Base-by-base conservation (phyloP, 2,329 filamentous ascomycete genomes). In the Cytospora mali region DNA sequence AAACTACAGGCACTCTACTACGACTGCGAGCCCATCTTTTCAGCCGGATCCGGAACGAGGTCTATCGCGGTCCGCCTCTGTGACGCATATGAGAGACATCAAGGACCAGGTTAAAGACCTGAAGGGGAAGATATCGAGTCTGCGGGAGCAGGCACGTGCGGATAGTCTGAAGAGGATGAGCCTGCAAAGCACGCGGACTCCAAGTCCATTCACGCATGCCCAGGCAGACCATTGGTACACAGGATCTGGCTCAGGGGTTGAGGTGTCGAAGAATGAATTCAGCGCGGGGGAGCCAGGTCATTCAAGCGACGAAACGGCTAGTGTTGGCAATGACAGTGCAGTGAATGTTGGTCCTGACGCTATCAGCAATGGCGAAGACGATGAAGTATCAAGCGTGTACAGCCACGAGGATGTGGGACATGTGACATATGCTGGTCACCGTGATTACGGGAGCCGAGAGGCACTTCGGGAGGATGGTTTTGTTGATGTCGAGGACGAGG, bases 71-170 rank as follows among this genome's bases (percentile, higher is more conserved):
- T 88, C 90, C 3, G 81, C 87, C 16, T 94, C 92, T 0, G 87
- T 87, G n/a, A 83, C 88, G 16, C 88, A 91, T 70, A 86, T 91
- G 71, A 86, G 88, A 10, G 84, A 85, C 57, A 79, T 97, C 50
- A 91, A 92, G 64, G 89, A 92, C 67, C 92, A 96, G 73, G 91
- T 97, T 84, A 88, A 90, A 61, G 92, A 90, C 58, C 80, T 97
- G 53, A 93, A 93, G 71, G 91, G 90, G 64, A 92, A 92, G 70
- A 93, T 97, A 39, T 93, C 92, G 1, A 89, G 81, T 18, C 75
- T 97, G 49, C 89, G 91, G 69, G 87, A 93, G 66, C 88, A 92
- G 69, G 90, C 91, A 0, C 85, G 90, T 23, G 90, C 90, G 62
- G 93, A 96, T 69, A 92, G 85, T 68, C 75, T 96, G 69, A 88